Evolutionary conservation across 495 filamentous ascomycete species (phyloP).

Genomic region (Penicillium bialowiezense): DNA sequence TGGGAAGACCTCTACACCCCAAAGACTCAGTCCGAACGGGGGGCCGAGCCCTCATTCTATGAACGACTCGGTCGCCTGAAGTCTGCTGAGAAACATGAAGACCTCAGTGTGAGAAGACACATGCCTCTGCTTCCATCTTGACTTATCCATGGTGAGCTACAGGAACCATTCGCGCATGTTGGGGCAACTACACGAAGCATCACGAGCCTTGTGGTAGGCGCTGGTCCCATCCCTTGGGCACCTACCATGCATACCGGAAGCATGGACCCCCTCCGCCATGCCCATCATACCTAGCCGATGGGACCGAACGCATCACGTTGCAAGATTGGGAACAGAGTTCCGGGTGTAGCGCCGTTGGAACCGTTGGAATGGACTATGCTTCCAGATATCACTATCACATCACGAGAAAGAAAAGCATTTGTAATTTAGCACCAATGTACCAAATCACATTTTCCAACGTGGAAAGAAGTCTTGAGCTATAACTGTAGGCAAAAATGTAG

Average conservation of each 20-base stretch:
- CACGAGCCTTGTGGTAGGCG: background rate
- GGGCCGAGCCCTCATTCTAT: constrained; percentile 35
- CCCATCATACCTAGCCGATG: background rate
- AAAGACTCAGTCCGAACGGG: constrained; percentile 33
- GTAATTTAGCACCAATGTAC: too few species aligned
- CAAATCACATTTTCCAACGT: too few species aligned
- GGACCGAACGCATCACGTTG: background rate
- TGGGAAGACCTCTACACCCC: constrained; percentile 22
- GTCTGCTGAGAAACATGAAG: background rate
- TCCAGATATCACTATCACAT: too few species aligned
- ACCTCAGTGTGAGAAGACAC: background rate
- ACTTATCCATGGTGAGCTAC: background rate
- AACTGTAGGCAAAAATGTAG: too few species aligned
- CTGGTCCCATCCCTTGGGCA: background rate
- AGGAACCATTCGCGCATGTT: background rate
- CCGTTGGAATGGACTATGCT: too few species aligned
- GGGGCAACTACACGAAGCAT: too few species aligned
- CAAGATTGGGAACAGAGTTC: background rate
- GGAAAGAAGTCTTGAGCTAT: too few species aligned
- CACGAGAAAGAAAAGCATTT: too few species aligned
- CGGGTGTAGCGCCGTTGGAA: background rate
- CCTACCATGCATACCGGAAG: background rate
- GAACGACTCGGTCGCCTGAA: constrained; percentile 33
- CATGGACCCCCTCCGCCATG: background rate
- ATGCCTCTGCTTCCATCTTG: background rate